phyloP scores from a whole-genome alignment of 2,329 filamentous ascomycete species.

The Colletotrichum sp. region DNA sequence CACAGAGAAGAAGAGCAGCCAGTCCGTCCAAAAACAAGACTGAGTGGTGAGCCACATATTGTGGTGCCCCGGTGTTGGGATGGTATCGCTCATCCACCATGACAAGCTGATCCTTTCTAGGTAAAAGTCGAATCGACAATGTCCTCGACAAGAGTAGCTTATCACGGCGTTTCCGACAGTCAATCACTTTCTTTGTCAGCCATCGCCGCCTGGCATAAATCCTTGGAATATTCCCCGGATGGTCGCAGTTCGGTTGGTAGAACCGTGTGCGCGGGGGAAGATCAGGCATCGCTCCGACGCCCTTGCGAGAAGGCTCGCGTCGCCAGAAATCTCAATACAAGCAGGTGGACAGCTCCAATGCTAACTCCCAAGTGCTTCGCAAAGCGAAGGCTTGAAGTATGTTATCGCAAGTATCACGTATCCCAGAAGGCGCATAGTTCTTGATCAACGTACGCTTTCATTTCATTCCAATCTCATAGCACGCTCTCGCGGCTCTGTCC shows the following conservation, averaged over 20 bases:
- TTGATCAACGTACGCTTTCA: background rate
- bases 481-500: background rate
- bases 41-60: background rate
- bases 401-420: too few species aligned
- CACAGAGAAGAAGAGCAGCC: background rate
- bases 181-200: background rate
- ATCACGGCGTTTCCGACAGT: background rate
- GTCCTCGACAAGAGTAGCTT: background rate
- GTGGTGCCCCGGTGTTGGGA: background rate
- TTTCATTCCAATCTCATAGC: constrained; percentile 2
- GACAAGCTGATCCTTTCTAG: background rate
- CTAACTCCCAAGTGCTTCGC: background rate
- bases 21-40: background rate
- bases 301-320: background rate
- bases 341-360: too few species aligned
- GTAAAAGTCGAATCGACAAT: background rate
- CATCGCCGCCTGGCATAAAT: background rate
- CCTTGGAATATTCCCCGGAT: background rate
- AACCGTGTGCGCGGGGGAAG: background rate
- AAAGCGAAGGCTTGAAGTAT: background rate
- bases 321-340: too few species aligned
- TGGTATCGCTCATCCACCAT: background rate
- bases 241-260: background rate
- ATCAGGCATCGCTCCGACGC: background rate
- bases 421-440: background rate